These are phyloP conservation scores for Globisporangium echinulatum DNA, from an alignment of 352 stramenopile genomes.

Conservation along the genomic window DNA sequence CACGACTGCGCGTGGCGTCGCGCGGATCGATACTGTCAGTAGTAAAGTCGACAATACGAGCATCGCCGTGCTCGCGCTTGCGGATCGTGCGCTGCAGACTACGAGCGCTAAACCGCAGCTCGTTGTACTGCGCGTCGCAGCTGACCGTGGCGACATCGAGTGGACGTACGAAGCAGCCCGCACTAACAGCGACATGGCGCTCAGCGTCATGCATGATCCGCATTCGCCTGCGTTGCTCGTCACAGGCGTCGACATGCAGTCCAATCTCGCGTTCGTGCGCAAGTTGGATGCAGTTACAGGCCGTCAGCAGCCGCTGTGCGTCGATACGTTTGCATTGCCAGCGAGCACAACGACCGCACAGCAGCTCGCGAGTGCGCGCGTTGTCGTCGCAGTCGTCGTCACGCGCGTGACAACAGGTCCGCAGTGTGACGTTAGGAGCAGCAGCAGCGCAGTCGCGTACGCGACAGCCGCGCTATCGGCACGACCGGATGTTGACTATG, in stretches of 20 bases:
- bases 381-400: slow-evolving; percentile 3
- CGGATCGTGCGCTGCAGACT: no score
- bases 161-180: slow-evolving; percentile 3
- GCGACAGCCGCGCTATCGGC: slow-evolving; percentile 9
- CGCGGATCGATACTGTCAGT: neutral
- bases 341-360: slow-evolving; percentile 7
- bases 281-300: slow-evolving; percentile 4
- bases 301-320: slow-evolving; percentile 1
- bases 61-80: no score
- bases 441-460: slow-evolving; percentile 15
- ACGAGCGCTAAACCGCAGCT: slow-evolving; percentile 1
- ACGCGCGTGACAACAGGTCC: neutral
- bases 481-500: slow-evolving; percentile 18
- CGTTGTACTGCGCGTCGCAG: neutral
- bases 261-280: neutral
- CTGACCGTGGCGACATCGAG: neutral
- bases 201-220: neutral
- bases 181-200: neutral
- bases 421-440: slow-evolving; percentile 2
- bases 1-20: slow-evolving; percentile 11
- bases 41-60: no score
- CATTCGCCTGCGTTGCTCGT: neutral
- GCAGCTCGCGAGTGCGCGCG: slow-evolving; percentile 1
- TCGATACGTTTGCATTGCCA: slow-evolving; percentile 8
- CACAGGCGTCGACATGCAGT: neutral